Evolutionary conservation across 108 stramenopile genomes (phyloP).

Genomic region (Schizochytrium sp.): DNA sequence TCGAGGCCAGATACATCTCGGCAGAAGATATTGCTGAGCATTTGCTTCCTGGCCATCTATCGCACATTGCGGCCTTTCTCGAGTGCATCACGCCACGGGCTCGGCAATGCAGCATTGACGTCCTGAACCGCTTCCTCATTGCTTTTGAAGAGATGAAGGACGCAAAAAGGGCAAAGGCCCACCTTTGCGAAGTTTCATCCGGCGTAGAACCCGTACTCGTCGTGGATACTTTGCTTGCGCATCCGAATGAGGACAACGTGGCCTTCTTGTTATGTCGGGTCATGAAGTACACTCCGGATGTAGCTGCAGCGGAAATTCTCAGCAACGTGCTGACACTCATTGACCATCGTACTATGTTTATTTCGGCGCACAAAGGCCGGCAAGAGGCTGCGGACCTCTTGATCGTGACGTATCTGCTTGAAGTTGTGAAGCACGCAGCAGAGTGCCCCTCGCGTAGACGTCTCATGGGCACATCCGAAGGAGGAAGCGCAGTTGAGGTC

Average conservation of each 20-base stretch:
- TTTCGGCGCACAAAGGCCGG: neutral
- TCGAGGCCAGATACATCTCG: neutral
- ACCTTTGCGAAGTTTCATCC: neutral
- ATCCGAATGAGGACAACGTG: neutral
- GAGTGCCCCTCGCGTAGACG: neutral
- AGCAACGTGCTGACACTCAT: neutral
- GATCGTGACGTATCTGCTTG: neutral
- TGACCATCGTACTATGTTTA: neutral
- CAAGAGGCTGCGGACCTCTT: neutral
- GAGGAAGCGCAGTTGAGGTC: neutral
- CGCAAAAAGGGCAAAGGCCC: neutral
- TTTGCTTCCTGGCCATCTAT: neutral
- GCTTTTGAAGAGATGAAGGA: neutral
- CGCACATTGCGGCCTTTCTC: neutral
- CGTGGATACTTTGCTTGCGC: neutral
- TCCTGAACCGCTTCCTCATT: neutral
- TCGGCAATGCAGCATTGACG: neutral
- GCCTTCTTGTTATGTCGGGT: neutral
- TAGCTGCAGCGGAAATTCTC: neutral
- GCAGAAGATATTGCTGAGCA: neutral
- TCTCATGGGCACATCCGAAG: neutral
- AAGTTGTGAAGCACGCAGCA: neutral
- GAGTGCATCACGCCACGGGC: neutral
- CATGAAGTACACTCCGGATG: neutral
- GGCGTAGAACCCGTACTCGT: neutral